A percentile compares a stretch with the other conserved stretches of the same genome.
These are phyloP conservation scores for Mentha longifolia DNA, from an alignment of 257 asterid genomes.

Conservation along the genomic window DNA sequence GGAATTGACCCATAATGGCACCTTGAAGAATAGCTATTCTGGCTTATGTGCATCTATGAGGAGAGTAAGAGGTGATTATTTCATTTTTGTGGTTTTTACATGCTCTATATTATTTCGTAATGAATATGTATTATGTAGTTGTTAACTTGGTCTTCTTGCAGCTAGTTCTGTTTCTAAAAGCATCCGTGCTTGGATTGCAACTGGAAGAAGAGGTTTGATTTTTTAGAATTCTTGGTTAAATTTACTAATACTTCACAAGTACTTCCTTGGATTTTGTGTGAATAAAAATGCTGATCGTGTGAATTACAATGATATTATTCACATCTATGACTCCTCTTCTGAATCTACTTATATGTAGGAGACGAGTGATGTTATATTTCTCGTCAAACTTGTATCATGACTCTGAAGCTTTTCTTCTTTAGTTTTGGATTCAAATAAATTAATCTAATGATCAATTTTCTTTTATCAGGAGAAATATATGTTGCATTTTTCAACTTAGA, in stretches of 20 bases:
- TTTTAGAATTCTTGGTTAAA: slow-evolving; percentile 15
- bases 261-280: not conserved
- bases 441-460: slow-evolving; percentile 1
- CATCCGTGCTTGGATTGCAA: slow-evolving; percentile 82
- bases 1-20: slow-evolving; percentile 76
- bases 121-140: slow-evolving; percentile 20
- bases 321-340: not conserved
- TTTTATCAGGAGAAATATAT: slow-evolving; percentile 68
- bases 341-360: not conserved
- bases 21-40: slow-evolving; percentile 73
- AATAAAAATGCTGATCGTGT: not conserved
- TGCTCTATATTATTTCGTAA: not conserved
- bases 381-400: no score
- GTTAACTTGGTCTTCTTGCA: slow-evolving; percentile 42
- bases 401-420: not conserved
- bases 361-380: not conserved
- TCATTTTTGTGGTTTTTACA: not conserved
- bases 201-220: slow-evolving; percentile 68
- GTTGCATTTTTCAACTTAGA: slow-evolving; percentile 83
- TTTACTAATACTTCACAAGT: not conserved
- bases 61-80: slow-evolving; percentile 53
- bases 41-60: slow-evolving; percentile 80
- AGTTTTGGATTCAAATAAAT: not conserved
- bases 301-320: not conserved
- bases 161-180: slow-evolving; percentile 46